Conservation (phyloP, 495 filamentous ascomycete genomes). For the Talaromyces stipitatus region DNA sequence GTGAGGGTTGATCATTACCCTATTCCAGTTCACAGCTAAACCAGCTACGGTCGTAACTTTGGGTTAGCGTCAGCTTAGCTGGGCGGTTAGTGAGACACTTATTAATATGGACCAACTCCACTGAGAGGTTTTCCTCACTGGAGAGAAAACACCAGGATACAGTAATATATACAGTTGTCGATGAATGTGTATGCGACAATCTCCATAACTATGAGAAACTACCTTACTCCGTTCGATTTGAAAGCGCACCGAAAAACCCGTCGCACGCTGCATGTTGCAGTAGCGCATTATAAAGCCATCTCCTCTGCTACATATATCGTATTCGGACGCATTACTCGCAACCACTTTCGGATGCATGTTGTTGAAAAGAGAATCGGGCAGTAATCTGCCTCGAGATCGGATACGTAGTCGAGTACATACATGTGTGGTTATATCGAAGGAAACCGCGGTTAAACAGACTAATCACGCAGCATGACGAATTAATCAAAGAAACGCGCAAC, state of each 20-base stretch:
- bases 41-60: background rate
- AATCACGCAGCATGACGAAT: background rate
- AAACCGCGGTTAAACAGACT: background rate
- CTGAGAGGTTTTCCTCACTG: background rate
- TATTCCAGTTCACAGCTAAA: background rate
- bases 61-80: background rate
- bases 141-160: background rate
- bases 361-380: background rate
- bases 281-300: too few species aligned
- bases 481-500: background rate
- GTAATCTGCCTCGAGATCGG: background rate
- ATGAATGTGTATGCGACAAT: too few species aligned
- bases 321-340: background rate
- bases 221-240: background rate
- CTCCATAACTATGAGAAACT: background rate
- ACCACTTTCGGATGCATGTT: background rate
- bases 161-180: background rate
- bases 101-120: background rate
- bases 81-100: background rate
- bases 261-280: background rate
- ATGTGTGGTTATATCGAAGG: background rate
- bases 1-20: background rate
- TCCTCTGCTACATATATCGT: background rate
- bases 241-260: constrained; percentile 2
- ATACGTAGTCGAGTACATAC: background rate